Conservation (phyloP, 1,284 basidiomycete genomes). For the Boletellus deceptivus region DNA sequence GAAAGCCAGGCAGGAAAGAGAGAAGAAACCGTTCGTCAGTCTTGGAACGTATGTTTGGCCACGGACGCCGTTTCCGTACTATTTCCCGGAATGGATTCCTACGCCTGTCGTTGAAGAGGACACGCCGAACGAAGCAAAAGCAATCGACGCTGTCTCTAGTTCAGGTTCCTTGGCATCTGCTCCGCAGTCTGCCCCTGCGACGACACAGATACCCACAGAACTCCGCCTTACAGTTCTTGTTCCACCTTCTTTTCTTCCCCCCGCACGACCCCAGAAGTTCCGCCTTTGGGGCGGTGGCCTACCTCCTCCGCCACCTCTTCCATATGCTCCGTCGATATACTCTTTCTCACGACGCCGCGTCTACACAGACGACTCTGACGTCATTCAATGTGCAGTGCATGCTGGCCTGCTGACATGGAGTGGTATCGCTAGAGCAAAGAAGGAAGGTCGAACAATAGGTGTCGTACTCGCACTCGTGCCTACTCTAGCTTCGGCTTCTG, state of each 20-base stretch:
- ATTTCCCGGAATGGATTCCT: slow-evolving; percentile 39
- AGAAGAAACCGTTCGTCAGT: slow-evolving; percentile 40
- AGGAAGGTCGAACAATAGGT: slow-evolving; percentile 52
- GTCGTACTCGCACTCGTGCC: slow-evolving; percentile 45
- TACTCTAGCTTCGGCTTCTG: slow-evolving; percentile 33
- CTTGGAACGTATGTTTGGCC: slow-evolving; percentile 68
- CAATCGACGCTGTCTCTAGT: slow-evolving; percentile 7
- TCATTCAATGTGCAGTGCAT: slow-evolving; percentile 74
- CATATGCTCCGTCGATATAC: slow-evolving; percentile 25
- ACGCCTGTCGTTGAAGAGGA: slow-evolving; percentile 22
- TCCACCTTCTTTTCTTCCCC: slow-evolving; percentile 56
- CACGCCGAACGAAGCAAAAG: slow-evolving; percentile 8
- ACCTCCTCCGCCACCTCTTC: slow-evolving; percentile 38
- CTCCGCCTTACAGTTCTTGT: slow-evolving; percentile 62
- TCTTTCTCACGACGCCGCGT: slow-evolving; percentile 40
- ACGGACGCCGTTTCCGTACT: slow-evolving; percentile 50
- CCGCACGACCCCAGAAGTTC: slow-evolving; percentile 45
- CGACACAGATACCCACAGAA: slow-evolving; percentile 34
- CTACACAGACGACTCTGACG: slow-evolving; percentile 74
- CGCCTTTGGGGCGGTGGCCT: slow-evolving; percentile 69
- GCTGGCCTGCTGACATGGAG: slow-evolving; percentile 64
- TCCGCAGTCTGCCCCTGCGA: slow-evolving; percentile 13
- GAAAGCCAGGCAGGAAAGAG: slow-evolving; percentile 33
- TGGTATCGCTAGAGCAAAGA: slow-evolving; percentile 47
- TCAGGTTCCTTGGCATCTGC: slow-evolving; percentile 8